A percentile compares a stretch with the other conserved stretches of the same genome.
Evolutionary conservation across 2,329 filamentous ascomycete species (phyloP).

Genomic region (Teratosphaeria zuluensis): DNA sequence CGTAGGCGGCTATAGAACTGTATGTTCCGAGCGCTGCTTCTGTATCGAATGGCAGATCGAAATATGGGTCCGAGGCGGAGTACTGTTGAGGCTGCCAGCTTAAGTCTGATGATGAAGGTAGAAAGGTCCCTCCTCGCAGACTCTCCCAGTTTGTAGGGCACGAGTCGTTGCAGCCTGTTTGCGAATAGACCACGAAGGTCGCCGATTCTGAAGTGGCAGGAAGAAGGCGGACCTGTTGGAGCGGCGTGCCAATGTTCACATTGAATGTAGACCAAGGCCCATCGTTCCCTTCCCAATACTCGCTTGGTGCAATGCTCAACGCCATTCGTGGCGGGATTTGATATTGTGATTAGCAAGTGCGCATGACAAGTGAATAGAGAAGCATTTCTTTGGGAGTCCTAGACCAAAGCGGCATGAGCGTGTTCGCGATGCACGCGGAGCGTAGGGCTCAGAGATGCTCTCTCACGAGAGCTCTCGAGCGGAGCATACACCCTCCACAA

Average conservation of each 20-base stretch:
- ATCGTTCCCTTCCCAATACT: conserved; percentile 1
- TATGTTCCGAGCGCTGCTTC: background rate
- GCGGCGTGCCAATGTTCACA: background rate
- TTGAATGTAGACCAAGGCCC: conserved; percentile 2
- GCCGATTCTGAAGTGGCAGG: conserved; percentile 1
- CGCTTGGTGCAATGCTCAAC: conserved; percentile 1
- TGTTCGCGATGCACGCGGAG: background rate
- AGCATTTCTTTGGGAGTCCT: background rate
- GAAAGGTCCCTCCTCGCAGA: background rate
- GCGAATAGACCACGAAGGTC: background rate
- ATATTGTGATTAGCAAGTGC: background rate
- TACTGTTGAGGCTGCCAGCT: background rate
- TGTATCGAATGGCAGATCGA: background rate
- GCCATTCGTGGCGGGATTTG: background rate
- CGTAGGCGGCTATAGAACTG: background rate
- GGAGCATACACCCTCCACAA: background rate
- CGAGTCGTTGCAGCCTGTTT: background rate
- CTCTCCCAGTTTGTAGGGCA: background rate
- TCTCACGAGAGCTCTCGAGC: background rate
- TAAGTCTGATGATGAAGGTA: background rate
- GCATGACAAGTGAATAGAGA: background rate
- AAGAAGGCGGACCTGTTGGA: background rate
- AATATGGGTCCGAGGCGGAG: background rate
- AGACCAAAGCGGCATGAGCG: background rate
- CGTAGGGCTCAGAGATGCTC: background rate